These are phyloP conservation scores for Mrakia gelida DNA, from an alignment of 768 basidiomycete genomes.

Conservation along the genomic window DNA sequence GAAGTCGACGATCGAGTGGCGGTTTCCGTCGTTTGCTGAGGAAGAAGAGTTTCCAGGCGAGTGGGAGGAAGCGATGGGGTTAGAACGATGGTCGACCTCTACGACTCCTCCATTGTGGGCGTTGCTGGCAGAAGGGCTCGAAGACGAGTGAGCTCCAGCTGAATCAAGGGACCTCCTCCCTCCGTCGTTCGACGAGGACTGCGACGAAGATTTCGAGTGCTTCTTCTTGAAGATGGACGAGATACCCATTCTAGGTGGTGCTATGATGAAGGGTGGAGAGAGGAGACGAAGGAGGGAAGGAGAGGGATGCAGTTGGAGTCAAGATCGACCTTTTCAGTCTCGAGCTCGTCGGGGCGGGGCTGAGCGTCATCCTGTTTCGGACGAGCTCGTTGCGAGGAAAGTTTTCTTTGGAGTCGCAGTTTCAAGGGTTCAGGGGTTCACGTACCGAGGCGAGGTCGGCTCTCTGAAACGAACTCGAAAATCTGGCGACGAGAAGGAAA, in stretches of 20 bases:
- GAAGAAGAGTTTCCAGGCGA: not conserved
- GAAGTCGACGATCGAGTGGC: not conserved
- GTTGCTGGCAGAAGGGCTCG: not conserved
- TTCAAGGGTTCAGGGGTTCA: too few species aligned
- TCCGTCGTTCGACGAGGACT: not conserved
- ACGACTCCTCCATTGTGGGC: not conserved
- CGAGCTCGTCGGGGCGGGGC: too few species aligned
- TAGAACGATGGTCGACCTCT: not conserved
- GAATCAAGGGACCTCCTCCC: not conserved
- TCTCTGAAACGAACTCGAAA: too few species aligned
- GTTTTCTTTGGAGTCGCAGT: too few species aligned
- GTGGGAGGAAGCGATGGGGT: not conserved
- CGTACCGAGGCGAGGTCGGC: too few species aligned
- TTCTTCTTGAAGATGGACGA: slow-evolving; percentile 5
- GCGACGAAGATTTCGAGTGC: not conserved
- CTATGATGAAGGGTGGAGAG: not conserved
- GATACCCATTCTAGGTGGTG: not conserved
- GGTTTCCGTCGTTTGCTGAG: not conserved
- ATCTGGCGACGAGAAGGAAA: too few species aligned
- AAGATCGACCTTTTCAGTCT: too few species aligned
- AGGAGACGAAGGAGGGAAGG: not conserved
- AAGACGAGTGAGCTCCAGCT: not conserved
- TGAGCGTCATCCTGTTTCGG: too few species aligned
- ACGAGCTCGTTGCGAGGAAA: too few species aligned
- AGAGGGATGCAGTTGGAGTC: not conserved